These are phyloP conservation scores for Chamaenerion angustifolium DNA, from an alignment of 345 rosid species.

Conservation along the genomic window DNA sequence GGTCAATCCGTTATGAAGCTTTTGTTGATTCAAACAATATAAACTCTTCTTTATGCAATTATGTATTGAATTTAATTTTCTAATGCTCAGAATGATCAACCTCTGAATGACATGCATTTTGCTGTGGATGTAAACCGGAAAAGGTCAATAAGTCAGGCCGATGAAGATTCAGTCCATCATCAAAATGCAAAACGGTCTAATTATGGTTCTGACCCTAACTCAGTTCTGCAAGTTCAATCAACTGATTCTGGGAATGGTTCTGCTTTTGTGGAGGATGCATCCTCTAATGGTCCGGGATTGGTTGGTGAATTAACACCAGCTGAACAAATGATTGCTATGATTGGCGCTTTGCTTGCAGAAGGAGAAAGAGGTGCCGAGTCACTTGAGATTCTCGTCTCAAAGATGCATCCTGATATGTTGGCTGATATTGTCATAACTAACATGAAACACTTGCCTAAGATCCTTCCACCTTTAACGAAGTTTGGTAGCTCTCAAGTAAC, in stretches of 20 bases:
- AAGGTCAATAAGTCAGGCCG: slow-evolving; percentile 51
- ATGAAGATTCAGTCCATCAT: slow-evolving; percentile 45
- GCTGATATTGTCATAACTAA: slow-evolving; percentile 93
- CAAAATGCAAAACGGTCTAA: slow-evolving; percentile 52
- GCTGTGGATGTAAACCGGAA: slow-evolving; percentile 52
- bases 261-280: slow-evolving; percentile 39
- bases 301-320: slow-evolving; percentile 72
- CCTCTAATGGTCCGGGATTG: slow-evolving; percentile 29
- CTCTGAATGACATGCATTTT: slow-evolving; percentile 30
- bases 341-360: slow-evolving; percentile 98
- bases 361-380: slow-evolving; percentile 99
- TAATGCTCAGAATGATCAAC: slow-evolving; percentile 58
- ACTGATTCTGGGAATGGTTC: slow-evolving; percentile 39
- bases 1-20: slow-evolving; percentile 22
- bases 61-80: slow-evolving; percentile 3
- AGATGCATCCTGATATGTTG: slow-evolving; percentile 89
- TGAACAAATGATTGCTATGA: slow-evolving; percentile 94
- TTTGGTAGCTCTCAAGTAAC: slow-evolving; percentile 24
- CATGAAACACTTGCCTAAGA: slow-evolving; percentile 87
- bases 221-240: slow-evolving; percentile 24
- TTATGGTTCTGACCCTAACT: slow-evolving; percentile 28
- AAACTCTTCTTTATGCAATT: not conserved
- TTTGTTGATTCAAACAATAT: slow-evolving; percentile 1
- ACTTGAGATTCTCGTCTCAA: slow-evolving; percentile 77
- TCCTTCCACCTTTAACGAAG: slow-evolving; percentile 44